Conservation (phyloP, 345 rosid genomes). For the Lepidium didymum region DNA sequence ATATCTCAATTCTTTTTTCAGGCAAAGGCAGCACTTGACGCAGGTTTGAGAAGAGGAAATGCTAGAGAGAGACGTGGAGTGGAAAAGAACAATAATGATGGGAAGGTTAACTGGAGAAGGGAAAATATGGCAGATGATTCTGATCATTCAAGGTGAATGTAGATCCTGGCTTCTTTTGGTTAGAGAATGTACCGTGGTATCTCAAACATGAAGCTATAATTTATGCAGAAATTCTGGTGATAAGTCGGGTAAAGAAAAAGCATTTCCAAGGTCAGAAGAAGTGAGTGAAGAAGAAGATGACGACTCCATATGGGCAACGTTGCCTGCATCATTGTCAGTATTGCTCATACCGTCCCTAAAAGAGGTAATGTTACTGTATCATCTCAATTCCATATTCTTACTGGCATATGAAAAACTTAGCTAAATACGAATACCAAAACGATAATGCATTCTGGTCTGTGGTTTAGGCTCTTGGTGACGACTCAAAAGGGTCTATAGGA, state of each 20-base stretch:
- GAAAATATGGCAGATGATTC: conserved; percentile 46
- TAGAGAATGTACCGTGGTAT: neutral
- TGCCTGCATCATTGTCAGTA: conserved; percentile 61
- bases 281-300: conserved; percentile 59
- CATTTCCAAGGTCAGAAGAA: conserved; percentile 39
- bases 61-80: conserved; percentile 56
- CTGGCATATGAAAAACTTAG: neutral
- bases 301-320: conserved; percentile 46
- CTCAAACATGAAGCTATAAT: conserved; percentile 15
- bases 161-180: neutral
- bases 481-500: conserved; percentile 49
- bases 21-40: conserved; percentile 90
- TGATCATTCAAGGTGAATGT: conserved; percentile 62
- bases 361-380: conserved; percentile 42
- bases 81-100: conserved; percentile 17
- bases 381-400: neutral
- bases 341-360: conserved; percentile 79
- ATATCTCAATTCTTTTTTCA: conserved; percentile 5
- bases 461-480: conserved; percentile 54
- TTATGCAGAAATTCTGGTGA: conserved; percentile 46
- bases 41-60: conserved; percentile 64
- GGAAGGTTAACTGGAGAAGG: conserved; percentile 52
- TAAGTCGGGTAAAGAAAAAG: conserved; percentile 43
- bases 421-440: neutral
- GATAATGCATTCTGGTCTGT: conserved; percentile 1